Conservation (phyloP, 2,329 filamentous ascomycete genomes). For the Alternaria metachromatica region DNA sequence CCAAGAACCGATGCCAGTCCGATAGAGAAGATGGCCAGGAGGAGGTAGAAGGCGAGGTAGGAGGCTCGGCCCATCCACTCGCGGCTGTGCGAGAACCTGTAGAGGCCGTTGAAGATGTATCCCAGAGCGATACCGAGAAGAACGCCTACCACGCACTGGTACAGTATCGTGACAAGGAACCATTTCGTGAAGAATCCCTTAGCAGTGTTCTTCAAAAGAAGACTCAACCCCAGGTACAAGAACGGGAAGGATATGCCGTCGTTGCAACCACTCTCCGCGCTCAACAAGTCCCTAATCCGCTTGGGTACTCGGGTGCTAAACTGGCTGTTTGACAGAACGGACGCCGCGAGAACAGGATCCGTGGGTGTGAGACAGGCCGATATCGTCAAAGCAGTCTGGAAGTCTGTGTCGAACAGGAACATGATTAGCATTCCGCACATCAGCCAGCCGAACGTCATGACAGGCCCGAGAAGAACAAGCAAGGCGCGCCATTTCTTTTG, state of each 20-base stretch:
- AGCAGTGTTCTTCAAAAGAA: constrained; percentile 50
- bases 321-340: constrained; percentile 60
- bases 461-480: constrained; percentile 57
- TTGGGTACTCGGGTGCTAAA: constrained; percentile 61
- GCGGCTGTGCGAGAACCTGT: constrained; percentile 55
- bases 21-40: constrained; percentile 60
- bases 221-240: constrained; percentile 59
- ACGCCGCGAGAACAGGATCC: constrained; percentile 63
- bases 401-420: constrained; percentile 55
- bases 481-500: constrained; percentile 60
- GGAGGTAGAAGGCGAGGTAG: constrained; percentile 63
- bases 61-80: constrained; percentile 58
- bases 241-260: constrained; percentile 65
- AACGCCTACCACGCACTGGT: constrained; percentile 61
- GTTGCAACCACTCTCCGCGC: constrained; percentile 63
- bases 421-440: constrained; percentile 57
- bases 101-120: constrained; percentile 54
- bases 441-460: constrained; percentile 60
- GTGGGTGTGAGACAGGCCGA: constrained; percentile 64
- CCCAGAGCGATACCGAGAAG: constrained; percentile 58
- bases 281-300: constrained; percentile 59
- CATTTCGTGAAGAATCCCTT: constrained; percentile 57
- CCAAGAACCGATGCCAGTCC: constrained; percentile 61
- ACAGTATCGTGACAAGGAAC: constrained; percentile 61
- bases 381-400: constrained; percentile 58